These are phyloP conservation scores for Penicillium mononematosum DNA, from an alignment of 495 filamentous ascomycete genomes.

Conservation along the genomic window DNA sequence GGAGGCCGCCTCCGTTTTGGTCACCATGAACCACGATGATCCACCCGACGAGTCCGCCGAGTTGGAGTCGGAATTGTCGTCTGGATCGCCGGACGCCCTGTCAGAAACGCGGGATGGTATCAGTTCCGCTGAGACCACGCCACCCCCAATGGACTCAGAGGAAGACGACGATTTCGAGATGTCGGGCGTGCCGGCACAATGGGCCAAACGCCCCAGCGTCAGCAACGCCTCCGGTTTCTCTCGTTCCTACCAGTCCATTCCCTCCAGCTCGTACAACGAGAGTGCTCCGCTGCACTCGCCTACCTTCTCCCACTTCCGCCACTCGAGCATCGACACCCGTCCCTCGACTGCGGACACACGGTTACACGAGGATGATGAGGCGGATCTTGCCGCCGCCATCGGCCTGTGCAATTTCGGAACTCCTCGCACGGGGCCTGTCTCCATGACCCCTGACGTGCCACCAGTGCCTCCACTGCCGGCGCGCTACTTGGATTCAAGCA, in stretches of 20 bases:
- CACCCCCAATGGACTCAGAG: constrained; percentile 51
- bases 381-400: constrained; percentile 79
- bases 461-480: constrained; percentile 82
- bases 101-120: constrained; percentile 70
- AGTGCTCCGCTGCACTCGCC: constrained; percentile 49
- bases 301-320: constrained; percentile 46
- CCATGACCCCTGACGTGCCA: constrained; percentile 72
- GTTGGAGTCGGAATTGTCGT: constrained; percentile 75
- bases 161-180: constrained; percentile 45
- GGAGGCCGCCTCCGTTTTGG: constrained; percentile 91
- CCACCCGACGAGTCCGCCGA: constrained; percentile 57
- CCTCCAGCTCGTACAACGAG: constrained; percentile 52
- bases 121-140: constrained; percentile 58
- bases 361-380: constrained; percentile 60
- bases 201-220: constrained; percentile 49
- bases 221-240: constrained; percentile 69
- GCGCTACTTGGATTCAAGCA: constrained; percentile 42
- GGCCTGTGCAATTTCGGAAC: constrained; percentile 90
- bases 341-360: constrained; percentile 61
- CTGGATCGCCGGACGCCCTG: constrained; percentile 74
- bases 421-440: constrained; percentile 67
- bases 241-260: constrained; percentile 80
- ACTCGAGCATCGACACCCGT: constrained; percentile 61
- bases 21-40: constrained; percentile 79
- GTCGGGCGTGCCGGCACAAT: constrained; percentile 36